phyloP scores from a whole-genome alignment of 345 rosid species.

The Salix udensis region DNA sequence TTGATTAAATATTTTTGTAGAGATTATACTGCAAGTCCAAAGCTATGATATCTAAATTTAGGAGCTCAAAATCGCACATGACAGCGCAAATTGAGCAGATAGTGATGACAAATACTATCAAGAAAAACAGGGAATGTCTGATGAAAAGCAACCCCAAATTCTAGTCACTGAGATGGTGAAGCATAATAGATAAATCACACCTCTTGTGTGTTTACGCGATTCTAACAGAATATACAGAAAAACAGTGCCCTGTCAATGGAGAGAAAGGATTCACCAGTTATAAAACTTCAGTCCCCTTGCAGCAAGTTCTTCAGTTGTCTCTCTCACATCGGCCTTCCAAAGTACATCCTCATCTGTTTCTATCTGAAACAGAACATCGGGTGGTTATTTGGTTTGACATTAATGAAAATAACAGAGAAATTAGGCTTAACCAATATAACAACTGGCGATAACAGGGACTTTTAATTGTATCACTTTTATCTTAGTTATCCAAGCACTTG shows the following conservation, averaged over 20 bases:
- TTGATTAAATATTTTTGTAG: neutral
- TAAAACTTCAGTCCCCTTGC: slow-evolving; percentile 75
- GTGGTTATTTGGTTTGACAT: slow-evolving; percentile 6
- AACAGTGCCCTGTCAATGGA: neutral
- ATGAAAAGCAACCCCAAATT: neutral
- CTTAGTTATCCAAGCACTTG: slow-evolving; percentile 43
- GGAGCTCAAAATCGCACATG: neutral
- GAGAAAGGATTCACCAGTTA: slow-evolving; percentile 51
- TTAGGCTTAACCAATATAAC: slow-evolving; percentile 10
- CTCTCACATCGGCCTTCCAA: slow-evolving; percentile 85
- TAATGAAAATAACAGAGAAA: neutral
- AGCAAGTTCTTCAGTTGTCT: slow-evolving; percentile 69
- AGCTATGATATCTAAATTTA: neutral
- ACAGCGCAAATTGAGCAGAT: neutral
- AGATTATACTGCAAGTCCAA: neutral
- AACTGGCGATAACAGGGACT: neutral
- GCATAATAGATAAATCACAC: no score
- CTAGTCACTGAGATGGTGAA: neutral
- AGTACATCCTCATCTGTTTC: slow-evolving; percentile 68
- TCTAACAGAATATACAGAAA: neutral
- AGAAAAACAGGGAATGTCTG: neutral
- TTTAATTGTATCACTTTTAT: slow-evolving; percentile 24
- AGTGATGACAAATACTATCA: neutral
- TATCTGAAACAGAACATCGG: slow-evolving; percentile 43
- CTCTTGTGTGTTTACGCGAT: neutral